Conservation (phyloP, 2,329 filamentous ascomycete genomes). For the Thermomyces lanuginosus region DNA sequence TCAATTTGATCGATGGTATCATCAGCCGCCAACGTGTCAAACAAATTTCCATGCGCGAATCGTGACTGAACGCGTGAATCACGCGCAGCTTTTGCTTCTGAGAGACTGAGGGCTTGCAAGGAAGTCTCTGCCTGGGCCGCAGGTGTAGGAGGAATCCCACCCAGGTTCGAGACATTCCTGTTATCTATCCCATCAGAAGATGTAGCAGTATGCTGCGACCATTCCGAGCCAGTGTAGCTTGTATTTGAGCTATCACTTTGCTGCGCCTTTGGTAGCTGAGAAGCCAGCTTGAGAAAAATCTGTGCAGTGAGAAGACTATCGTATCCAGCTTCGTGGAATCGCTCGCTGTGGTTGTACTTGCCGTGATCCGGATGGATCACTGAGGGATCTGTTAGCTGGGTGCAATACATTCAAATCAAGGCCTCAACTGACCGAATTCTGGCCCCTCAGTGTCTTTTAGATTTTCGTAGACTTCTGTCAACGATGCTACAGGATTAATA, state of each 20-base stretch:
- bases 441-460: constrained; percentile 13
- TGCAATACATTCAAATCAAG: constrained; percentile 9
- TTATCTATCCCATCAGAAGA: no score
- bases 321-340: constrained; percentile 44
- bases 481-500: constrained; percentile 30
- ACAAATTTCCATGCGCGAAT: constrained; percentile 16
- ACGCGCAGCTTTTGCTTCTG: no score
- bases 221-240: no score
- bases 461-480: constrained; percentile 15
- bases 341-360: constrained; percentile 15
- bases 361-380: constrained; percentile 16
- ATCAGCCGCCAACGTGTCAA: constrained; percentile 9
- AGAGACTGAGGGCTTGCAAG: constrained; percentile 3
- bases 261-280: constrained; percentile 27
- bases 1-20: neutral
- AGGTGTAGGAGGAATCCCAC: no score
- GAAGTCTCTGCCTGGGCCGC: no score
- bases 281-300: constrained; percentile 40
- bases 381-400: constrained; percentile 6
- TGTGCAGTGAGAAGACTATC: constrained; percentile 46
- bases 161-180: no score
- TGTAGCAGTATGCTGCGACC: no score
- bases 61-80: constrained; percentile 8
- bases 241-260: no score
- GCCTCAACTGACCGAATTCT: constrained; percentile 14